Base-by-base conservation (phyloP, 495 filamentous ascomycete species). In the Neurospora africana region DNA sequence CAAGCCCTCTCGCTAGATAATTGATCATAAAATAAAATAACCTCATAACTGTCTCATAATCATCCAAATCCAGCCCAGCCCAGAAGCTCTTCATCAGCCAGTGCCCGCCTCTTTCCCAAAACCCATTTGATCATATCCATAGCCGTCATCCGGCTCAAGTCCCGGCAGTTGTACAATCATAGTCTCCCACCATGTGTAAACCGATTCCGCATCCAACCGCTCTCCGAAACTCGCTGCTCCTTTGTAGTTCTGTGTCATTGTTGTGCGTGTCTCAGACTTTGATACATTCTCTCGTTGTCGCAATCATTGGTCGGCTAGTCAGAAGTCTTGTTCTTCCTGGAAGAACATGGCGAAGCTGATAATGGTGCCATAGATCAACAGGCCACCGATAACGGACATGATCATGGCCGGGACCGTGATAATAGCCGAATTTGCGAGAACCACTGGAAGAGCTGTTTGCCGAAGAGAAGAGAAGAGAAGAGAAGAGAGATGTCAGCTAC, bases 301-400 rank as follows among this genome's bases (percentile, higher is more conserved):
- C 23, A 4, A n/a, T 43, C 41, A 44, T 38, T 30, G 27, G 27
- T 53, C 13, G 19, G 23, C 15, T 33, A 47, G 68, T 72, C 79
- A 87, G 69, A 87, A 99, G 75, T 97, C 95, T 74, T 94, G 89
- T 83, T 98, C 92, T 80, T 98, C 93, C 80, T 93, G 90, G 87
- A 99, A 99, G 84, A 98, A 98, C 93, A 96, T 93, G 44, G 89
- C 90, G 83, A 99, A 99, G 80, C 90, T 93, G 79, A 98, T 95
- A 79, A 99, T 97, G 17, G 95, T 99, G 40, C 93, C 93, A 81
- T 99, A 99, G 76, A 98, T 98, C 80, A 99, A 81, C 47, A 97
- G 81, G 58, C 95, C 95, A 27, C 95, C 95, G 69, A 95, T 81
- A 75, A 98, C 92, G 37, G 90, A 94, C 95, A 99, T 98, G 80